phyloP scores from a whole-genome alignment of 2,329 filamentous ascomycete genomes.

The Cladosporium sp. region DNA sequence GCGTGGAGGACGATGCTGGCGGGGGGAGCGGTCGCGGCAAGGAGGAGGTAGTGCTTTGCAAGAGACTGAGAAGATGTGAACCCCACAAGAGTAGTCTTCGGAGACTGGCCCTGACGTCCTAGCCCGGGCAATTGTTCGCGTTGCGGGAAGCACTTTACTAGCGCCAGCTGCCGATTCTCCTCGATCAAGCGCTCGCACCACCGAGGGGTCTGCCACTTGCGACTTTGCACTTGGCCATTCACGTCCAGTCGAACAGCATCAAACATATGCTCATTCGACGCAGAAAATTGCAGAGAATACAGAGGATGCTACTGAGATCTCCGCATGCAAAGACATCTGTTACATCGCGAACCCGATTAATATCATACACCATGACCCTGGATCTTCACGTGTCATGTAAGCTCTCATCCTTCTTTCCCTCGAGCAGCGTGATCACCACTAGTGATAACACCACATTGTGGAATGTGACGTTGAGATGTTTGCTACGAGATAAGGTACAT shows the following conservation, averaged over 20 bases:
- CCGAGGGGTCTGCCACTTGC: neutral
- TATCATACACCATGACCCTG: neutral
- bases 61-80: slow-evolving; percentile 39
- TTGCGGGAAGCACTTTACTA: neutral
- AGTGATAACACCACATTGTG: too few relatives aligned
- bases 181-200: neutral
- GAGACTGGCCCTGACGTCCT: neutral
- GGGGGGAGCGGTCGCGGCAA: slow-evolving; percentile 13
- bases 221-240: neutral
- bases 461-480: too few relatives aligned
- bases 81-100: neutral
- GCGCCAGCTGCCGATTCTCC: neutral
- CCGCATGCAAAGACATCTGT: too few relatives aligned
- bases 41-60: slow-evolving; percentile 15
- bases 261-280: neutral
- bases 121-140: neutral
- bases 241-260: neutral
- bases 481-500: too few relatives aligned
- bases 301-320: too few relatives aligned
- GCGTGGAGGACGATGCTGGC: neutral
- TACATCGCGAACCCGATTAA: neutral
- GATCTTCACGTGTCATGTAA: neutral
- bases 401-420: too few relatives aligned
- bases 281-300: neutral
- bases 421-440: too few relatives aligned